phyloP scores from a whole-genome alignment of 2,329 filamentous ascomycete genomes.

The Lomentospora prolificans region DNA sequence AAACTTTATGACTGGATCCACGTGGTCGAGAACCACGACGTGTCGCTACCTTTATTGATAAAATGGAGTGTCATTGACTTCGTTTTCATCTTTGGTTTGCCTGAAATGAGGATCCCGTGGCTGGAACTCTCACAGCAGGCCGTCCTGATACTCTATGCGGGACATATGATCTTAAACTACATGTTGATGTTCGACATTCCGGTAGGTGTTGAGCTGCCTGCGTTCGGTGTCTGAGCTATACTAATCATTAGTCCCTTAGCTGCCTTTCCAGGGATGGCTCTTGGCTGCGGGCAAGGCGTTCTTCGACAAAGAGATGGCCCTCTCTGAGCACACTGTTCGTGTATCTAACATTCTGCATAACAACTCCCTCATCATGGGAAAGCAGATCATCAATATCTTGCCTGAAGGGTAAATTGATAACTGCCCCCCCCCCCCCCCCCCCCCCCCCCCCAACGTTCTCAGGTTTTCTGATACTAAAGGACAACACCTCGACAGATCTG shows the following conservation, averaged over 20 bases:
- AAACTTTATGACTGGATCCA: constrained; percentile 78
- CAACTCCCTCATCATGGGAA: constrained; percentile 84
- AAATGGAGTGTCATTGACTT: constrained; percentile 91
- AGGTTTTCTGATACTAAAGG: no score
- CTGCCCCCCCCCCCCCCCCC: not conserved
- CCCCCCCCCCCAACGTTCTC: not conserved
- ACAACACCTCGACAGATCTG: no score
- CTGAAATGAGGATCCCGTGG: constrained; percentile 88
- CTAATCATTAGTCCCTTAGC: constrained; percentile 26
- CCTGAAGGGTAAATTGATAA: constrained; percentile 62
- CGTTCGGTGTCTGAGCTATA: not conserved
- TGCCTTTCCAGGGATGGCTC: constrained; percentile 66
- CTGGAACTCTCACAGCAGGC: constrained; percentile 76
- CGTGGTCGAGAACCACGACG: constrained; percentile 68
- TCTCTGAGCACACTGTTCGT: constrained; percentile 90
- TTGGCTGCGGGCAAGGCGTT: constrained; percentile 67
- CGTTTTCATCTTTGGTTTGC: constrained; percentile 76
- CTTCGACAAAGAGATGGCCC: constrained; percentile 85
- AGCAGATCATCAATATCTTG: constrained; percentile 94
- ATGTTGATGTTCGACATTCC: constrained; percentile 91
- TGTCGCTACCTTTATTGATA: constrained; percentile 82
- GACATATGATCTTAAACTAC: constrained; percentile 65
- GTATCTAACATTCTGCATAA: constrained; percentile 82
- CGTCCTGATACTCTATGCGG: constrained; percentile 59
- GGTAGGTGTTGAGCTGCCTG: constrained; percentile 32